Conservation (phyloP, 257 asterid genomes). For the Mentha longifolia region DNA sequence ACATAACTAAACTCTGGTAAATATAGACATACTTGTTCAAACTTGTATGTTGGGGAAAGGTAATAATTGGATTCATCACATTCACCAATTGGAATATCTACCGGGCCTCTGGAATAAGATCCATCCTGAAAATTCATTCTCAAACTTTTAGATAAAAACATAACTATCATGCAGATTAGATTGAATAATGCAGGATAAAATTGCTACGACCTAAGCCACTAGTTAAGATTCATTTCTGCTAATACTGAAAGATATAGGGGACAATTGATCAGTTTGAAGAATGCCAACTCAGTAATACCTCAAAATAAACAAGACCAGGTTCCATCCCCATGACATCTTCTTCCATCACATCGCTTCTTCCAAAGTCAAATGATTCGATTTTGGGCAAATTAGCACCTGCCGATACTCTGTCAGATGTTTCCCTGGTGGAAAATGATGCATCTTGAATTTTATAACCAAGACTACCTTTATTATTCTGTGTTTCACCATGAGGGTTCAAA, state of each 20-base stretch:
- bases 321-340: constrained; percentile 96
- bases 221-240: constrained; percentile 12
- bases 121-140: constrained; percentile 79
- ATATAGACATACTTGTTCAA: constrained; percentile 80
- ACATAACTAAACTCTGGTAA: constrained; percentile 20
- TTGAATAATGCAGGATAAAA: background rate
- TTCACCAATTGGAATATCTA: constrained; percentile 82
- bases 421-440: constrained; percentile 34
- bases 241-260: constrained; percentile 6
- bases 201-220: constrained; percentile 8
- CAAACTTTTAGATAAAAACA: constrained; percentile 22
- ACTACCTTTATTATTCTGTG: constrained; percentile 46
- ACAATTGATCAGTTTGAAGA: constrained; percentile 14
- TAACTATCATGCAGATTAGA: constrained; percentile 21
- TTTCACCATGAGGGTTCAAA: constrained; percentile 84
- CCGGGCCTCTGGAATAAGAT: constrained; percentile 96
- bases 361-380: constrained; percentile 81
- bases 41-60: constrained; percentile 85
- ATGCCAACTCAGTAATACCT: constrained; percentile 54
- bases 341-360: constrained; percentile 85
- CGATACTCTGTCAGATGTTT: constrained; percentile 34
- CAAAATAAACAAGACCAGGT: constrained; percentile 96
- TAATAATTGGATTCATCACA: constrained; percentile 65
- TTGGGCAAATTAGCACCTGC: constrained; percentile 55
- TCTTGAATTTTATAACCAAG: constrained; percentile 33